Conservation (phyloP, 2,329 filamentous ascomycete genomes). For the Penicillium sumatraense region DNA sequence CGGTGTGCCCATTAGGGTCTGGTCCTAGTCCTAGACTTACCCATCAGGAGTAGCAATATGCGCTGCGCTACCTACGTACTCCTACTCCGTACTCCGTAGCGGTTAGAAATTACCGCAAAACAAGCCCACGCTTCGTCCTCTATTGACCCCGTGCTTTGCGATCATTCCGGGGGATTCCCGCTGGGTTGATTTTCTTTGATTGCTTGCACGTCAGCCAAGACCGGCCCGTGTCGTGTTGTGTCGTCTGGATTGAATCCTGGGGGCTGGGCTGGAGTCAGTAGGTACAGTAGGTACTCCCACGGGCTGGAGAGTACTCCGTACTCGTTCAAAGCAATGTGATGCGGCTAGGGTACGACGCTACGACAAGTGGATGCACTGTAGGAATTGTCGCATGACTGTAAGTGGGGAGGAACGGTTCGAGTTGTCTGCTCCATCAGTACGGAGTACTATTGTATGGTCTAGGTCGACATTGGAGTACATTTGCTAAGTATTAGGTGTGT, state of each 20-base stretch:
- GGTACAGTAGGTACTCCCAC: too few species aligned
- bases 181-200: not conserved
- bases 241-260: too few species aligned
- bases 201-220: constrained; percentile 36
- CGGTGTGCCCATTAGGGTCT: constrained; percentile 4
- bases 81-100: too few species aligned
- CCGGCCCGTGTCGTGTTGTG: not conserved
- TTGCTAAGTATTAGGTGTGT: not conserved
- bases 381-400: not conserved
- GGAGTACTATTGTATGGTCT: too few species aligned
- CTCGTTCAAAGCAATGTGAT: too few species aligned
- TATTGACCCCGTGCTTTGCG: constrained; percentile 28
- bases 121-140: constrained; percentile 28
- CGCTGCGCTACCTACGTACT: too few species aligned
- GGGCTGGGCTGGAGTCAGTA: too few species aligned
- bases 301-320: too few species aligned
- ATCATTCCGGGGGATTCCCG: constrained; percentile 38
- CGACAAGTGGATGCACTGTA: not conserved
- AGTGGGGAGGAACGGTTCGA: not conserved
- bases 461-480: too few species aligned
- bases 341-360: not conserved
- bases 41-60: too few species aligned
- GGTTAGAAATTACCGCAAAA: not conserved
- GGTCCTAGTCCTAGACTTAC: too few species aligned
- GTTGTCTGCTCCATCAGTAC: too few species aligned